phyloP scores from a whole-genome alignment of 2,329 filamentous ascomycete species.

The Davidsoniella australis region DNA sequence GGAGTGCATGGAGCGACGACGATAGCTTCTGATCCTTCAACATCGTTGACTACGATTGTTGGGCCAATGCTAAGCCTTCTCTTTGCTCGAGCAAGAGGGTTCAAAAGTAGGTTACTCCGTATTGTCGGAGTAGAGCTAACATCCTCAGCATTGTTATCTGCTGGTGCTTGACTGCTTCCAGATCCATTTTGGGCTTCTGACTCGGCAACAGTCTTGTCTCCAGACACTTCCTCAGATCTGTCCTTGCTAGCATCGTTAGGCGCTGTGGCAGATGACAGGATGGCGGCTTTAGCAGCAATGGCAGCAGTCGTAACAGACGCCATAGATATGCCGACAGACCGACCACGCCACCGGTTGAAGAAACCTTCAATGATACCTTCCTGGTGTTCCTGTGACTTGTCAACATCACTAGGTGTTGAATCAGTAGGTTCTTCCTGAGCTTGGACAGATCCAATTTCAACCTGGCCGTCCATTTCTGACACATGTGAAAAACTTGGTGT shows the following conservation, averaged over 20 bases:
- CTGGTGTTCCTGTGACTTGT: not conserved
- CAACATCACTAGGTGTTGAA: not conserved
- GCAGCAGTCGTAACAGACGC: conserved; percentile 4
- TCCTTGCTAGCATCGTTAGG: not conserved
- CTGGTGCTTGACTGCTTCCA: not conserved
- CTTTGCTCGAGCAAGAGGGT: not conserved
- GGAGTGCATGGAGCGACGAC: too few species aligned
- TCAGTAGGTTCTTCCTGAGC: not conserved
- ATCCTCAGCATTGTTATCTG: too few species aligned
- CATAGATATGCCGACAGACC: not conserved
- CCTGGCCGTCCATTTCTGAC: not conserved
- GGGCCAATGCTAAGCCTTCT: not conserved
- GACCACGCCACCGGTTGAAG: conserved; percentile 4
- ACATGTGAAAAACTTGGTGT: not conserved
- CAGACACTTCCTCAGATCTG: not conserved
- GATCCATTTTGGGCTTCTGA: too few species aligned
- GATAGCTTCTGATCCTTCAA: too few species aligned
- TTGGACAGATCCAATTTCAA: not conserved
- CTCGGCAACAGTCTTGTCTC: too few species aligned
- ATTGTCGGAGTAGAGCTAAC: too few species aligned
- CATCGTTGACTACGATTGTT: not conserved
- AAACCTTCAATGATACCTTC: conserved; percentile 6
- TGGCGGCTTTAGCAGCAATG: not conserved
- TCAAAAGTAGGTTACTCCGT: not conserved
- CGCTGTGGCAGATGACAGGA: too few species aligned